These are phyloP conservation scores for Solanum hybrid DNA, from an alignment of 305 asterid species.

Conservation along the genomic window DNA sequence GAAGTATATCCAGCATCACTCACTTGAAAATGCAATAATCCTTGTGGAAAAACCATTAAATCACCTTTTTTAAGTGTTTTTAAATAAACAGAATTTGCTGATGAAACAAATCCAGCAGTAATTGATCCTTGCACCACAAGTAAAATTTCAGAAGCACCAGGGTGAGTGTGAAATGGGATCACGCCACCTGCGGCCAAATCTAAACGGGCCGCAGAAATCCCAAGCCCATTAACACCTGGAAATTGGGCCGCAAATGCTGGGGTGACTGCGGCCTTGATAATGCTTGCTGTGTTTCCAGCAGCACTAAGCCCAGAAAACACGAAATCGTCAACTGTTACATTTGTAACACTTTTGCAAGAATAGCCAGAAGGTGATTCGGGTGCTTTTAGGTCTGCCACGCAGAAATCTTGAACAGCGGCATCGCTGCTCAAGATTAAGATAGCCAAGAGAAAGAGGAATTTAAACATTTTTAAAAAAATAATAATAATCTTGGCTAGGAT, in stretches of 20 bases:
- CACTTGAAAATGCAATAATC: slow-evolving; percentile 61
- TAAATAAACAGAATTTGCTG: slow-evolving; percentile 38
- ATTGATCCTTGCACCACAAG: slow-evolving; percentile 41
- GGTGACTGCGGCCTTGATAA: slow-evolving; percentile 54
- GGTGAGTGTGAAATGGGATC: slow-evolving; percentile 72
- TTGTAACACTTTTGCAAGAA: slow-evolving; percentile 48
- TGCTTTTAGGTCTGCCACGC: slow-evolving; percentile 43
- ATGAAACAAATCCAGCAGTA: slow-evolving; percentile 41
- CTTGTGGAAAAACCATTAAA: slow-evolving; percentile 53
- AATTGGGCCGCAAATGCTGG: slow-evolving; percentile 62
- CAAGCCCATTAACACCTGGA: slow-evolving; percentile 64
- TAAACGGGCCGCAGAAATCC: slow-evolving; percentile 51
- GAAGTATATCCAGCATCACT: slow-evolving; percentile 45
- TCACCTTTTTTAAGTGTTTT: slow-evolving; percentile 52
- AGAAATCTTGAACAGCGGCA: slow-evolving; percentile 54
- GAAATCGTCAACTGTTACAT: slow-evolving; percentile 40
- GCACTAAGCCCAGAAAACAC: slow-evolving; percentile 37
- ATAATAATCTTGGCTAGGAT: neutral
- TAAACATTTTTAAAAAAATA: slow-evolving; percentile 7
- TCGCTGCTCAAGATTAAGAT: slow-evolving; percentile 15
- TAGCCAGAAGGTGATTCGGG: slow-evolving; percentile 47
- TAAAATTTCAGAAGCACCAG: slow-evolving; percentile 50
- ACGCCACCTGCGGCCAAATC: slow-evolving; percentile 57
- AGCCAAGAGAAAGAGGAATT: slow-evolving; percentile 15
- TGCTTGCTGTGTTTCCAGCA: slow-evolving; percentile 52